Evolutionary conservation across 352 stramenopile genomes (phyloP).

Genomic region (Sclerospora graminicola): DNA sequence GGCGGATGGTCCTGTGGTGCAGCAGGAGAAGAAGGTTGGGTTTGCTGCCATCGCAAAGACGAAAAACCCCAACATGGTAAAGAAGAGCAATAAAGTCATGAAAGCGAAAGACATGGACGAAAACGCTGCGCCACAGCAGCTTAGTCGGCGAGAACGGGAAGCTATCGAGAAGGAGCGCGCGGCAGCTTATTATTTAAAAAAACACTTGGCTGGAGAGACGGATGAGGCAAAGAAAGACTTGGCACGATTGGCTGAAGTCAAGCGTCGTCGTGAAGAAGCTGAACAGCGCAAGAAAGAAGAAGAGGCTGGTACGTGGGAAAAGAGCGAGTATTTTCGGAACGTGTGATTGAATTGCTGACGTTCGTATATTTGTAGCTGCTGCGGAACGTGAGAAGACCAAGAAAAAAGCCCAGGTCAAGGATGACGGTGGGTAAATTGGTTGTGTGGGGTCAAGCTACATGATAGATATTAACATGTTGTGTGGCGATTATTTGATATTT

Average conservation of each 20-base stretch:
- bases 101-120: conserved; percentile 80
- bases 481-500: background rate
- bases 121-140: conserved; percentile 45
- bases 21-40: conserved; percentile 61
- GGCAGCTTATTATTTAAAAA: conserved; percentile 70
- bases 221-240: conserved; percentile 83
- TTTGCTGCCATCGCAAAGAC: conserved; percentile 62
- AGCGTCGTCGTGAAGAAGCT: conserved; percentile 70
- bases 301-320: conserved; percentile 37
- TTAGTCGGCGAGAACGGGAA: conserved; percentile 78
- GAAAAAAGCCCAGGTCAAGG: conserved; percentile 51
- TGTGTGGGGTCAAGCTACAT: background rate
- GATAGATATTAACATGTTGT: background rate
- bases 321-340: background rate
- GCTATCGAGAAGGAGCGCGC: conserved; percentile 78
- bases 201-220: conserved; percentile 77
- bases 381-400: conserved; percentile 51
- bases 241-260: conserved; percentile 64
- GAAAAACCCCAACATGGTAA: conserved; percentile 73
- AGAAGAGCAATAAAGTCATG: conserved; percentile 71
- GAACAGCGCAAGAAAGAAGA: conserved; percentile 75
- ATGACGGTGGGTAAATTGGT: conserved; percentile 33
- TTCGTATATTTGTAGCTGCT: conserved; percentile 23
- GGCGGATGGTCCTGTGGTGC: conserved; percentile 41
- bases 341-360: background rate